These are phyloP conservation scores for Suillus placidus DNA, from an alignment of 768 basidiomycete species.

Conservation along the genomic window DNA sequence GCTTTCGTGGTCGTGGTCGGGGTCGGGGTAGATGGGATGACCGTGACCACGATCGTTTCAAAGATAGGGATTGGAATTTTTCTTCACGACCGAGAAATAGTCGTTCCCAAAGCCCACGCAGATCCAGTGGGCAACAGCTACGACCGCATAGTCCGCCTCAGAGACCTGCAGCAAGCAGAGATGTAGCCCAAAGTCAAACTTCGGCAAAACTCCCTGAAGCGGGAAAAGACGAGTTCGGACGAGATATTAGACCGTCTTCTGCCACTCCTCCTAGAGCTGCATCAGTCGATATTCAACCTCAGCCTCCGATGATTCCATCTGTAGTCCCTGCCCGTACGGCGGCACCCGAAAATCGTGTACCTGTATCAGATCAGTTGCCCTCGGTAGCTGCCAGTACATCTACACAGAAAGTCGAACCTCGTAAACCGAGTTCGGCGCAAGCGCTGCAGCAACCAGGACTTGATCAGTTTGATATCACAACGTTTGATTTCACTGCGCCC, in stretches of 20 bases:
- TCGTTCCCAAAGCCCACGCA: constrained; percentile 77
- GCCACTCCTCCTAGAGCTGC: constrained; percentile 33
- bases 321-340: constrained; percentile 47
- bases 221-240: constrained; percentile 87
- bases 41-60: constrained; percentile 43
- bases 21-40: constrained; percentile 66
- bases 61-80: constrained; percentile 43
- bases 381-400: constrained; percentile 62
- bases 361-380: constrained; percentile 40
- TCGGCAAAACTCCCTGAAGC: constrained; percentile 33
- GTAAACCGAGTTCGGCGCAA: constrained; percentile 39
- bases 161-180: constrained; percentile 41
- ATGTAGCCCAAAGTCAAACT: constrained; percentile 30
- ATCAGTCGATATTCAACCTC: constrained; percentile 29
- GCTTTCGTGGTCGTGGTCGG: constrained; percentile 61
- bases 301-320: constrained; percentile 37
- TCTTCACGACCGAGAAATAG: constrained; percentile 53
- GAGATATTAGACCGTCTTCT: constrained; percentile 70
- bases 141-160: constrained; percentile 64
- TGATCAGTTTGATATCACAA: constrained; percentile 67
- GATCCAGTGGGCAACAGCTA: constrained; percentile 53
- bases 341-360: constrained; percentile 52
- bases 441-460: constrained; percentile 50
- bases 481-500: constrained; percentile 75
- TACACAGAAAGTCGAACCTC: constrained; percentile 44